phyloP scores from a whole-genome alignment of 2,329 filamentous ascomycete genomes.

The Coniella lustricola region DNA sequence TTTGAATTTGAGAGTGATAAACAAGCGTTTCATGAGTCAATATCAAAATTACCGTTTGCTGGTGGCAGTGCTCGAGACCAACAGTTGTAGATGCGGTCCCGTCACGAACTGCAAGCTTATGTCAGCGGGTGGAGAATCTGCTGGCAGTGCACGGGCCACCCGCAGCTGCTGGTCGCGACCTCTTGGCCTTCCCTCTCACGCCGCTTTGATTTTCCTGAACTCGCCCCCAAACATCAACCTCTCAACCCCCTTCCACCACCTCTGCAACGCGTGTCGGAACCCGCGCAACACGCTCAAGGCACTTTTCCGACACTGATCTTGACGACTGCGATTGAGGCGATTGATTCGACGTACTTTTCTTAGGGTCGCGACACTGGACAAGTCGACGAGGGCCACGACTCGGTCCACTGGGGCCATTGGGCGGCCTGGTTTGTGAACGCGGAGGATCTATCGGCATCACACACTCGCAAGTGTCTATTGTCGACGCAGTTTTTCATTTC shows the following conservation, averaged over 20 bases:
- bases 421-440: constrained; percentile 26
- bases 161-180: background rate
- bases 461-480: constrained; percentile 12
- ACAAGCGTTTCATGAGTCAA: no score
- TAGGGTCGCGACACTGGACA: constrained; percentile 40
- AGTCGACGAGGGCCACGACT: constrained; percentile 22
- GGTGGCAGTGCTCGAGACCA: no score
- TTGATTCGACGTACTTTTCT: constrained; percentile 25
- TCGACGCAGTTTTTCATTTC: constrained; percentile 5
- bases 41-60: no score
- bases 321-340: constrained; percentile 31
- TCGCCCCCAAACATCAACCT: constrained; percentile 21
- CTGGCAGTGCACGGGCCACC: constrained; percentile 1
- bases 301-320: constrained; percentile 27
- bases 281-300: constrained; percentile 31
- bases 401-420: constrained; percentile 32
- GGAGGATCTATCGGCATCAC: constrained; percentile 12
- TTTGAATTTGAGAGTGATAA: no score
- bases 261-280: constrained; percentile 47
- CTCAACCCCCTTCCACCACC: constrained; percentile 27
- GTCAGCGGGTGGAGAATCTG: background rate
- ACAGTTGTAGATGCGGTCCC: no score
- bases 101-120: background rate
- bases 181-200: constrained; percentile 7
- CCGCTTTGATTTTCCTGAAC: constrained; percentile 17